phyloP scores from a whole-genome alignment of 176 grass and related monocot genomes.

The Chrysopogon serrulatus region DNA sequence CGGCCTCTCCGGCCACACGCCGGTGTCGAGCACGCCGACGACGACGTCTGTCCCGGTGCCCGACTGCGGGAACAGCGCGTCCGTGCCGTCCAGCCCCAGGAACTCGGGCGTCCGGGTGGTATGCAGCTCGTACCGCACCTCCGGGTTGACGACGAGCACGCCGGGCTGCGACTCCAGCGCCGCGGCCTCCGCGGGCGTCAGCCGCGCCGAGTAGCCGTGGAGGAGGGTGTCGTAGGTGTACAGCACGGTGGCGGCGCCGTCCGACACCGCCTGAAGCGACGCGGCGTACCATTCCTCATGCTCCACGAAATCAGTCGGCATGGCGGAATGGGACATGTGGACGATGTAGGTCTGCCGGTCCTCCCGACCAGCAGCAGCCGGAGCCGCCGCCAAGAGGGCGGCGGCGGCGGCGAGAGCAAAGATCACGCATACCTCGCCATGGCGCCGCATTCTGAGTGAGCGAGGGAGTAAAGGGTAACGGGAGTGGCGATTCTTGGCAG shows the following conservation, averaged over 20 bases:
- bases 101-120: conserved; percentile 87
- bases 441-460: conserved; percentile 37
- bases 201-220: conserved; percentile 77
- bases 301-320: conserved; percentile 57
- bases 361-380: not conserved
- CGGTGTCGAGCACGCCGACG: conserved; percentile 85
- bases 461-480: not conserved
- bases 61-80: conserved; percentile 45
- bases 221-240: conserved; percentile 82
- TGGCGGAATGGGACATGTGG: conserved; percentile 65
- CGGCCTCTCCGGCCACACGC: conserved; percentile 82
- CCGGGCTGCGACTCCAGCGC: conserved; percentile 56
- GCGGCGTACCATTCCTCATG: conserved; percentile 66
- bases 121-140: conserved; percentile 89
- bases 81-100: conserved; percentile 49
- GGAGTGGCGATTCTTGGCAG: not conserved
- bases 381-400: not conserved
- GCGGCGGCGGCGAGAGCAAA: conserved; percentile 8
- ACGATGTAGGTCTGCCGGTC: conserved; percentile 73
- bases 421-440: conserved; percentile 24
- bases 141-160: conserved; percentile 67
- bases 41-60: conserved; percentile 53
- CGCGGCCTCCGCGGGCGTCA: conserved; percentile 58
- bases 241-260: conserved; percentile 50
- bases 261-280: conserved; percentile 80